Percentiles rank a stretch among this genome's conserved stretches.
phyloP scores from a whole-genome alignment of 1,284 basidiomycete species.

The Fomitopsis palustris region DNA sequence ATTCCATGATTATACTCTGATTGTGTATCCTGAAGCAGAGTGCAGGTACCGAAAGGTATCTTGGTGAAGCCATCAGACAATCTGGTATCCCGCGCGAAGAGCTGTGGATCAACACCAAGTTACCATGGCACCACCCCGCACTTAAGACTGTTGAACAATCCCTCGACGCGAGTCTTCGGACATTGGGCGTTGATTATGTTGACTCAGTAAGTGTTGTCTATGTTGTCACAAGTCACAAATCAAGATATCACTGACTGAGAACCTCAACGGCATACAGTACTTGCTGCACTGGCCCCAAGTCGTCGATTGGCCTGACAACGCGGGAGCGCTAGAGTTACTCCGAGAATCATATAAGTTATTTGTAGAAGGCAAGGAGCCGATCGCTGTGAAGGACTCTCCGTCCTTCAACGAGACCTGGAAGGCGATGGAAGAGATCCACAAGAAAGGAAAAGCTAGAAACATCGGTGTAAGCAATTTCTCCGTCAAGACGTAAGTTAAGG shows the following conservation, averaged over 20 bases:
- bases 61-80: conserved; percentile 41
- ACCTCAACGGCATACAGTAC: conserved; percentile 17
- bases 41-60: conserved; percentile 35
- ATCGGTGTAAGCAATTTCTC: conserved; percentile 77
- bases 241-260: neutral
- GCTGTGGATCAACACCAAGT: conserved; percentile 43
- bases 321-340: neutral
- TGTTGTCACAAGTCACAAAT: no score
- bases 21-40: no score
- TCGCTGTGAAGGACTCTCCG: conserved; percentile 28
- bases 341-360: neutral
- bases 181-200: conserved; percentile 28
- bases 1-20: neutral
- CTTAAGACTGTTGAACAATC: conserved; percentile 22
- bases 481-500: conserved; percentile 40
- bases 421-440: conserved; percentile 53
- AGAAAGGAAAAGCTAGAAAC: conserved; percentile 43
- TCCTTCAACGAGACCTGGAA: conserved; percentile 53
- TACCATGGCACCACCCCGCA: conserved; percentile 23
- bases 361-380: conserved; percentile 19
- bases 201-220: conserved; percentile 21
- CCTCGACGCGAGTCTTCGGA: conserved; percentile 28
- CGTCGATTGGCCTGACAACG: conserved; percentile 16
- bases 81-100: conserved; percentile 40
- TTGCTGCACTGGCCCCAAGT: conserved; percentile 33